Base-by-base conservation (phyloP, 2,329 filamentous ascomycete genomes). In the Botrytis elliptica region DNA sequence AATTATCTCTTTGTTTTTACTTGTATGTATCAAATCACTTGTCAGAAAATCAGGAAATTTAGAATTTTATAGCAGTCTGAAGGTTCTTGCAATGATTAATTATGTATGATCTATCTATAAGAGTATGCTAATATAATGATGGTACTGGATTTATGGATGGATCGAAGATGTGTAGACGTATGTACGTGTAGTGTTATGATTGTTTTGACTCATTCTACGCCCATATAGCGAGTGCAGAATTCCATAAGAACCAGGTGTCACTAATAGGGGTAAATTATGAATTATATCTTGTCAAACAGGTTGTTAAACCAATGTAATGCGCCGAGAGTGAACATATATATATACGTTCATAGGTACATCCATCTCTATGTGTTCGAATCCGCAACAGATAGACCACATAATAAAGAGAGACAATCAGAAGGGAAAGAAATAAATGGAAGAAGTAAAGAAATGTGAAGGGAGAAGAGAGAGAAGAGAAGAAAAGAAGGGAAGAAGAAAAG, bases 201-300 rank as follows among this genome's bases (percentile, higher is more conserved):
- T 29, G 9, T 29, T 6, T 57, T 57, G 52, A 57, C 14, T 57
- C 14, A 57, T 57, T 18, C 52, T 16, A 33, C 6, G 14, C n/a
- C 52, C 49, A 3, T 33, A 29, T 29, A 18, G 16, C 6, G n/a
- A 57, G n/a, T 57, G 7, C 6, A 18, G 14, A 29, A 29, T 29
- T 6, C 14, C 7, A 18, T 8, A 29, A 3, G 12, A 8, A 57
- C 14, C 14, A 57, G 6, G 5, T 18, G 14, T 29, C 1, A 57
- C 3, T 57, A 14, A 0, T 0, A 33, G 6, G 1, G 5, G 2
- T 29, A 18, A 29, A 8, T 3, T 0, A 29, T 29, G 16, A 57
- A 57, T 14, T 57, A 3, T 57, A 6, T 18, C n/a, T 29, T 29
- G 6, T 18, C n/a, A 29, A 18, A 29, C 3, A 18, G n/a, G 8